Evolutionary conservation across 345 rosid species (phyloP), one percentile per base, ranked within the genome.

Genomic region (Eucalyptus marginata): DNA sequence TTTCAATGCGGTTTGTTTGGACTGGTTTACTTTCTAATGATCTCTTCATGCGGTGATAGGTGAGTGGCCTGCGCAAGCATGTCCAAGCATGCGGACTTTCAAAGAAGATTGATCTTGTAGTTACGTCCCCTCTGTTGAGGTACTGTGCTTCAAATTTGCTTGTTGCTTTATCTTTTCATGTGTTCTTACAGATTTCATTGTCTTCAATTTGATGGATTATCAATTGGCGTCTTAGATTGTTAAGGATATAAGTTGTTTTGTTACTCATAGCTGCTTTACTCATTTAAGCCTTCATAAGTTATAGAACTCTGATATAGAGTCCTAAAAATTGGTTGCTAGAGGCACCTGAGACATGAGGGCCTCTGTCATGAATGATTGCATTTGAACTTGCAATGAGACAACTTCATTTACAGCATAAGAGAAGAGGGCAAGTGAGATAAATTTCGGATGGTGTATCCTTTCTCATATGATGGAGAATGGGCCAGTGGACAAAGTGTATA

Each of bases 71-170:
- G 89, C 92, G 93, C 33, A 89, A 92, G 86, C 89, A 90, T 11
- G 90, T 94, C 89, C 91, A 86, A 86, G 93, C 83, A 44, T 46
- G 87, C 29, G 96, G 94, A 9, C 88, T 92, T 5, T 18, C 66
- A 4, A 84, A 91, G 58, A 92, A 66, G 90, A 88, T 95, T 71
- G 94, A 96, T 49, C 91, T 96, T 87, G 96, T 94, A 83, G 31
- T 96, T 86, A 64, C 93, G 18, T 96, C 98, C 36, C 98, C 98
- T 20, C 79, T 95, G 90, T 85, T 89, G 86, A 96, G 98, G 98
- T 95, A 89, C 3, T 15, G 1, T 0, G 43, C 87, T 52, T 86
- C 47, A 54, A 52, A 51, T 33, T 27, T 31, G 46, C 36, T 33
- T 54, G 44, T 16, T 31, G 7, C 43, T 25, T 54, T 86, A 58